These are phyloP conservation scores for Torulaspora gathmanii DNA, from an alignment of 805 yeast species.

Conservation along the genomic window DNA sequence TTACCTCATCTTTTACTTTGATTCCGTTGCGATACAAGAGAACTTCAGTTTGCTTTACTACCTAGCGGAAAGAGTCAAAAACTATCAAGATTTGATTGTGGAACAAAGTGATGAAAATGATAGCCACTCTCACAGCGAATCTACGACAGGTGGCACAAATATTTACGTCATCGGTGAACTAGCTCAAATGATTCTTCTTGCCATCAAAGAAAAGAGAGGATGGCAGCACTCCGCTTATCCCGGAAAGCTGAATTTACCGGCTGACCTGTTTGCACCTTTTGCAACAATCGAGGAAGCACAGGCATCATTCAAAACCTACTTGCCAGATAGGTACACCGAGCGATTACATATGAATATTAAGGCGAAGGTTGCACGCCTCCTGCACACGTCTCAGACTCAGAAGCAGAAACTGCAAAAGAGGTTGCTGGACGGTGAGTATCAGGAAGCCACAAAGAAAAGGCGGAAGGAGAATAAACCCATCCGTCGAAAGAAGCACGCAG, in stretches of 20 bases:
- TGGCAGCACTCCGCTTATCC: constrained; percentile 83
- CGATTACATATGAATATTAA: constrained; percentile 36
- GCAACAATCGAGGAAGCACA: constrained; percentile 54
- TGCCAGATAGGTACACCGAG: constrained; percentile 45
- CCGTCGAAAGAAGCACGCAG: neutral
- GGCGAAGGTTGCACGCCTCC: constrained; percentile 32
- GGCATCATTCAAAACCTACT: constrained; percentile 48
- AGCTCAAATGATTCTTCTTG: constrained; percentile 60
- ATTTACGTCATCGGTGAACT: constrained; percentile 70
- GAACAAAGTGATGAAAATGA: constrained; percentile 33
- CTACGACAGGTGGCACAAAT: constrained; percentile 13
- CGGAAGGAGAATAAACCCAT: constrained; percentile 10
- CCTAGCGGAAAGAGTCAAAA: constrained; percentile 72
- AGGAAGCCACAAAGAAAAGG: constrained; percentile 13
- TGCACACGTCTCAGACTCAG: constrained; percentile 30
- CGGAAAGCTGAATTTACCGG: constrained; percentile 63
- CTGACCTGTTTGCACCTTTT: constrained; percentile 67
- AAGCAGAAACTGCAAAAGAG: constrained; percentile 32
- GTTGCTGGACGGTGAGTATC: constrained; percentile 25
- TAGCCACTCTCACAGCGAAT: constrained; percentile 18
- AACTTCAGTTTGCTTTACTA: constrained; percentile 73
- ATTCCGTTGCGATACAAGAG: constrained; percentile 54
- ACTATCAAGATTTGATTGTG: constrained; percentile 55
- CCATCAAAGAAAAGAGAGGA: constrained; percentile 49
- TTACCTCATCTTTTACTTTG: constrained; percentile 57